Conservation (phyloP, 2,329 filamentous ascomycete genomes). For the Chaetomium sp. region DNA sequence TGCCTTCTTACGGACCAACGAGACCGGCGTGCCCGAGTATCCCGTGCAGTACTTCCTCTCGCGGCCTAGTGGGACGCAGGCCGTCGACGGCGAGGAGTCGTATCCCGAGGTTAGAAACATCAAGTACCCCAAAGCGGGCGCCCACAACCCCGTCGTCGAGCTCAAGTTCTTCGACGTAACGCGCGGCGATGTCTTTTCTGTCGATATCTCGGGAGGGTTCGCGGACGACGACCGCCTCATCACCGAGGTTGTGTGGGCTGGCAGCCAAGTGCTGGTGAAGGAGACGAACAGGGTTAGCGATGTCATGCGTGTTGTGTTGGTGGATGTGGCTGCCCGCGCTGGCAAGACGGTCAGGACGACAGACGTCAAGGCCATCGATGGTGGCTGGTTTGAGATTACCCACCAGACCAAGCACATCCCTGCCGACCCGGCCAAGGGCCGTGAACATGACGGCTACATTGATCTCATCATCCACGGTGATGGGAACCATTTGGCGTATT, state of each 20-base stretch:
- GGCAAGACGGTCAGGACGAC: slow-evolving; percentile 74
- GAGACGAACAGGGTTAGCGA: slow-evolving; percentile 95
- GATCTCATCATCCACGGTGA: slow-evolving; percentile 83
- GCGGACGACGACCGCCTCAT: slow-evolving; percentile 77
- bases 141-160: slow-evolving; percentile 85
- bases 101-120: slow-evolving; percentile 89
- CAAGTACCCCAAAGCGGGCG: slow-evolving; percentile 95
- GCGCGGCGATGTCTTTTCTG: slow-evolving; percentile 70
- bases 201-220: slow-evolving; percentile 73
- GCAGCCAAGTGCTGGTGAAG: slow-evolving; percentile 75
- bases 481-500: slow-evolving; percentile 89
- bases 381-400: slow-evolving; percentile 94
- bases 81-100: slow-evolving; percentile 66
- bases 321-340: slow-evolving; percentile 67
- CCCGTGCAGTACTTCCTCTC: slow-evolving; percentile 91
- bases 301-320: slow-evolving; percentile 75
- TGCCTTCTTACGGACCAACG: slow-evolving; percentile 89
- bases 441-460: slow-evolving; percentile 81
- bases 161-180: slow-evolving; percentile 82
- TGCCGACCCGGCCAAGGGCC: slow-evolving; percentile 68
- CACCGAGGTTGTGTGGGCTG: slow-evolving; percentile 88
- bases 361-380: slow-evolving; percentile 78
- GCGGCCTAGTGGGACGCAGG: slow-evolving; percentile 67
- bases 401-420: slow-evolving; percentile 82
- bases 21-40: slow-evolving; percentile 84